These are phyloP conservation scores for Oryza australiensis DNA, from an alignment of 176 grass and related monocot species.

Conservation along the genomic window DNA sequence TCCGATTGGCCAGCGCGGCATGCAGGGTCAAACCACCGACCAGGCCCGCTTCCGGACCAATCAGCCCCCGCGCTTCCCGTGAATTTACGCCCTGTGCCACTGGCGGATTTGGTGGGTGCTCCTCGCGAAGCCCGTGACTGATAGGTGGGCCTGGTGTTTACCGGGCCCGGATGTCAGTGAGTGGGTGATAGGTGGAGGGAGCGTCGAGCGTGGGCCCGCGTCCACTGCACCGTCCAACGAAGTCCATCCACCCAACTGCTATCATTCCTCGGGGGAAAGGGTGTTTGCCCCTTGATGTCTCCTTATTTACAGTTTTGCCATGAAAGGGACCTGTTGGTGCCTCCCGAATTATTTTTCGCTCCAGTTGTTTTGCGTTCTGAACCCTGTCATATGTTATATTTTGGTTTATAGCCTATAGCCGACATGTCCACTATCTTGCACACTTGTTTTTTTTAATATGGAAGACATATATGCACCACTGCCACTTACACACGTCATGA, in stretches of 20 bases:
- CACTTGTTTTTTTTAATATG: not conserved
- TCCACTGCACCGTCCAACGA: slow-evolving; percentile 38
- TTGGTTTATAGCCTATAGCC: not conserved
- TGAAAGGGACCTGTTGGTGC: not conserved
- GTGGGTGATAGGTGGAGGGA: fast-evolving
- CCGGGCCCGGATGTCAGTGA: not conserved
- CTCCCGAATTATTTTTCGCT: not conserved
- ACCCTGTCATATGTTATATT: slow-evolving; percentile 1
- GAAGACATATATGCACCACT: too few species aligned
- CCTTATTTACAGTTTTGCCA: slow-evolving; percentile 27
- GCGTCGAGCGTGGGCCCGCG: not conserved
- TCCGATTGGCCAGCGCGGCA: slow-evolving; percentile 19
- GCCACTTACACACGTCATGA: too few species aligned
- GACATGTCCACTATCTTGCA: not conserved
- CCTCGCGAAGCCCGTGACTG: not conserved
- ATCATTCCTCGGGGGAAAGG: slow-evolving; percentile 32
- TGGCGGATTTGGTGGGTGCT: not conserved
- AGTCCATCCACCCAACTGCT: slow-evolving; percentile 38
- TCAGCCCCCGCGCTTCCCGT: fast-evolving
- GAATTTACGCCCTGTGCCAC: slow-evolving; percentile 18
- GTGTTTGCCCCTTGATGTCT: slow-evolving; percentile 26
- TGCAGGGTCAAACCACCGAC: slow-evolving; percentile 26
- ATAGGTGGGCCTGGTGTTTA: not conserved
- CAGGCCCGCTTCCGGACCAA: not conserved
- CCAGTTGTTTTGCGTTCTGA: not conserved